A percentile compares a stretch with the other conserved stretches of the same genome.
These are phyloP conservation scores for Zasmidium citrigriseum DNA, from an alignment of 2,329 filamentous ascomycete species.

Conservation along the genomic window DNA sequence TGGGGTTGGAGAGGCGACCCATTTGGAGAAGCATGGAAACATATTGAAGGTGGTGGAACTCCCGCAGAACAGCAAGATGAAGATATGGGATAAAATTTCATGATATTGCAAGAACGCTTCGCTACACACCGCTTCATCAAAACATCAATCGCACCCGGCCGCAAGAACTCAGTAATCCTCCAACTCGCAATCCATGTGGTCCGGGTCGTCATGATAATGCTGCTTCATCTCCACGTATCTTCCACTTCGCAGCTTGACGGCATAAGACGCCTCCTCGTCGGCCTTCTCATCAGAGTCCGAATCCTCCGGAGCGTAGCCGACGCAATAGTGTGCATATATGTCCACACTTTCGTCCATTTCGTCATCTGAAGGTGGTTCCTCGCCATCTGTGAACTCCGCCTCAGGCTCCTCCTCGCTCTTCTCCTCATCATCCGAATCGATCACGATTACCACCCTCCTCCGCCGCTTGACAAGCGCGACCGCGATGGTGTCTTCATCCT, in stretches of 20 bases:
- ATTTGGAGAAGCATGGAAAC: conserved; percentile 26
- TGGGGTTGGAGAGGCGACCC: conserved; percentile 73
- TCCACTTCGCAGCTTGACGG: neutral
- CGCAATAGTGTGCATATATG: neutral
- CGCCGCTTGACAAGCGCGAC: neutral
- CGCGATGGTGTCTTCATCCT: neutral
- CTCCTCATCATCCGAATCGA: neutral
- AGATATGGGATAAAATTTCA: conserved; percentile 14
- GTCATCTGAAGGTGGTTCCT: neutral
- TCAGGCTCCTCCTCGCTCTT: neutral
- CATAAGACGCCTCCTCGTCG: neutral
- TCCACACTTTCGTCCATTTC: neutral
- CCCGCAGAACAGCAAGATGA: conserved; percentile 21
- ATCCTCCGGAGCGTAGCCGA: neutral
- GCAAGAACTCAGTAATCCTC: neutral
- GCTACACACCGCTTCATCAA: too few relatives aligned
- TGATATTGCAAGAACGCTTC: too few relatives aligned
- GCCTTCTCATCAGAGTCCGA: neutral
- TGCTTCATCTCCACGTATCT: neutral
- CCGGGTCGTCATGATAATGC: neutral
- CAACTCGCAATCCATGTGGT: neutral
- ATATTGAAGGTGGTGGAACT: conserved; percentile 23
- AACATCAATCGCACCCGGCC: too few relatives aligned
- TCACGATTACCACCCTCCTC: too few relatives aligned
- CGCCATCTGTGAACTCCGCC: neutral